Percentiles rank a stretch among this genome's conserved stretches.
These are phyloP conservation scores for Xerocomus brunneocitrinus DNA, from an alignment of 768 basidiomycete species.

Conservation along the genomic window DNA sequence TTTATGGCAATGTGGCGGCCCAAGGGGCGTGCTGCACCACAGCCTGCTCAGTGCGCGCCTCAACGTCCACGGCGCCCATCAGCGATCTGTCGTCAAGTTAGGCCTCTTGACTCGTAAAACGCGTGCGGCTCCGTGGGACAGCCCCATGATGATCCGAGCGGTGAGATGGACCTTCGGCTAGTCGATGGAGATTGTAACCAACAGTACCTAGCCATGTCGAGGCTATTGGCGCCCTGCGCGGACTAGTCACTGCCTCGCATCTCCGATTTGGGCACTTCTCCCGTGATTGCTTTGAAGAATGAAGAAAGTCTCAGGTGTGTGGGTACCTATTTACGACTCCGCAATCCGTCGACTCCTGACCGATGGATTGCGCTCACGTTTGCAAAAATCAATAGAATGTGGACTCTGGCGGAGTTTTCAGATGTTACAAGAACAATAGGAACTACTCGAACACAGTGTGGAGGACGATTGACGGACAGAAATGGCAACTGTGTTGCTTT, in stretches of 20 bases:
- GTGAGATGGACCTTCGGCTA: neutral
- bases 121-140: neutral
- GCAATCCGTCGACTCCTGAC: neutral
- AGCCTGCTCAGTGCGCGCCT: constrained; percentile 6
- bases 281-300: constrained; percentile 1
- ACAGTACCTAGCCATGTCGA: neutral
- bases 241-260: neutral
- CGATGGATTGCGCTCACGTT: neutral
- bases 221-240: neutral
- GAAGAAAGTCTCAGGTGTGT: constrained; percentile 1
- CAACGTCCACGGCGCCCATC: neutral
- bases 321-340: constrained; percentile 1
- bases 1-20: constrained; percentile 18
- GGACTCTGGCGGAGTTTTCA: constrained; percentile 7
- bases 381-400: neutral
- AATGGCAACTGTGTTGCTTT: constrained; percentile 4
- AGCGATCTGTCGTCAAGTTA: neutral
- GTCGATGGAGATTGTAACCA: neutral
- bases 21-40: constrained; percentile 9
- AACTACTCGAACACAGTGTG: neutral
- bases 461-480: constrained; percentile 5
- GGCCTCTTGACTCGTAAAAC: constrained; percentile 19
- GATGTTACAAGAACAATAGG: constrained; percentile 14
- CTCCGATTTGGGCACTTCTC: neutral
- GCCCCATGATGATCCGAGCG: constrained; percentile 1